phyloP scores from a whole-genome alignment of 2,329 filamentous ascomycete species.

The Sporothrix globosa region DNA sequence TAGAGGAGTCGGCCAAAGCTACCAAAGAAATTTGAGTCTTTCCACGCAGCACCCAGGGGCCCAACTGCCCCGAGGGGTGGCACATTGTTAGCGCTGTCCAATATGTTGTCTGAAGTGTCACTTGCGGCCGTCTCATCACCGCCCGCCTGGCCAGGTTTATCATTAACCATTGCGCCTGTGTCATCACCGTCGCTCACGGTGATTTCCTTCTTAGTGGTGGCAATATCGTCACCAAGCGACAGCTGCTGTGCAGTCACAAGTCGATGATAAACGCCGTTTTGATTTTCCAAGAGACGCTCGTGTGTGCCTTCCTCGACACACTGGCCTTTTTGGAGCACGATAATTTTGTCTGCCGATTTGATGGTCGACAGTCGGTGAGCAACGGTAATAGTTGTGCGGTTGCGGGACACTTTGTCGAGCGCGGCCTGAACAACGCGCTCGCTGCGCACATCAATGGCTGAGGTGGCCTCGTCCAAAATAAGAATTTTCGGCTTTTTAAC shows the following conservation, averaged over 20 bases:
- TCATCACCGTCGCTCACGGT: background rate
- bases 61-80: constrained; percentile 48
- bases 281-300: constrained; percentile 63
- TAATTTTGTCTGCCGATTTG: constrained; percentile 74
- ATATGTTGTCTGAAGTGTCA: constrained; percentile 45
- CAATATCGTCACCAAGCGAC: constrained; percentile 49
- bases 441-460: constrained; percentile 64
- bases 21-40: constrained; percentile 48
- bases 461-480: constrained; percentile 74
- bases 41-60: constrained; percentile 33
- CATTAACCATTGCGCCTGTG: background rate
- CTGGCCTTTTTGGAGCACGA: constrained; percentile 71
- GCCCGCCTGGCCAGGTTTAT: background rate
- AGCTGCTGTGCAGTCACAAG: constrained; percentile 66
- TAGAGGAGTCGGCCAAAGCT: constrained; percentile 61
- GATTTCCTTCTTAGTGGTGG: background rate
- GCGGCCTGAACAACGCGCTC: constrained; percentile 68
- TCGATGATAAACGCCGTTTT: constrained; percentile 65
- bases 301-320: constrained; percentile 76
- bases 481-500: constrained; percentile 68
- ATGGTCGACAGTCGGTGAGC: constrained; percentile 74
- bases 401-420: constrained; percentile 62
- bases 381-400: constrained; percentile 88
- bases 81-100: constrained; percentile 47
- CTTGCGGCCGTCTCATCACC: constrained; percentile 36